A percentile compares a stretch with the other conserved stretches of the same genome.
These are phyloP conservation scores for Zymoseptoria brevis DNA, from an alignment of 2,329 filamentous ascomycete species.

Conservation along the genomic window DNA sequence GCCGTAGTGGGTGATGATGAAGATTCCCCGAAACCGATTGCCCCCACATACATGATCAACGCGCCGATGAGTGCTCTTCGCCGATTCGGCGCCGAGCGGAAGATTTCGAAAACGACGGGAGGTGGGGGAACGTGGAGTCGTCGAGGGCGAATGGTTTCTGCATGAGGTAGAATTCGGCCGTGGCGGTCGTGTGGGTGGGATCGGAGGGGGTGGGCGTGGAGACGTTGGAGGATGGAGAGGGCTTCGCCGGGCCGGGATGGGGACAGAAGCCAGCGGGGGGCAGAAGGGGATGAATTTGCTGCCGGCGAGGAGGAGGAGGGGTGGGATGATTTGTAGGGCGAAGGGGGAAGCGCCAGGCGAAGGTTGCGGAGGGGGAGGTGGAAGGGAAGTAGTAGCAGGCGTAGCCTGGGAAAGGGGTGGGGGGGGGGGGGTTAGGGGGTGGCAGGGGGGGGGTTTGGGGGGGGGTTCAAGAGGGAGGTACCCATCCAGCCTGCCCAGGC, in stretches of 20 bases:
- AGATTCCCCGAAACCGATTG: slow-evolving; percentile 18
- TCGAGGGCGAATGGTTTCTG: slow-evolving; percentile 38
- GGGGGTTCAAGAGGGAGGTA: slow-evolving; percentile 2
- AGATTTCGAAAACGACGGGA: too few relatives aligned
- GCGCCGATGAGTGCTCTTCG: slow-evolving; percentile 34
- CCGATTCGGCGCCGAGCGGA: slow-evolving; percentile 36
- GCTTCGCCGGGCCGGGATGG: slow-evolving; percentile 22
- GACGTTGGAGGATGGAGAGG: slow-evolving; percentile 35
- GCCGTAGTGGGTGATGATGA: slow-evolving; percentile 32
- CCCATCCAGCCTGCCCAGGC: slow-evolving; percentile 33
- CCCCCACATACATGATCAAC: slow-evolving; percentile 34
- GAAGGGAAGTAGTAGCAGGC: slow-evolving; percentile 33
- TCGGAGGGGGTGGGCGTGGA: slow-evolving; percentile 37
- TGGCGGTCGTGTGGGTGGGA: slow-evolving; percentile 31
- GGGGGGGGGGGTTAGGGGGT: background rate
- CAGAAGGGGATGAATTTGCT: slow-evolving; percentile 31
- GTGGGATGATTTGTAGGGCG: slow-evolving; percentile 24
- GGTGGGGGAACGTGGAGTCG: too few relatives aligned
- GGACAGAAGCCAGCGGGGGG: slow-evolving; percentile 21
- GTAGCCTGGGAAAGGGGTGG: slow-evolving; percentile 24
- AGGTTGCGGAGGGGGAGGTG: slow-evolving; percentile 26
- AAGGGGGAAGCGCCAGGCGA: slow-evolving; percentile 43
- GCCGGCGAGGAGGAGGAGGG: slow-evolving; percentile 34
- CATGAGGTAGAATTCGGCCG: slow-evolving; percentile 39
- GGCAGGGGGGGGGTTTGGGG: background rate